These are phyloP conservation scores for Penicillium angulare DNA, from an alignment of 495 filamentous ascomycete species.

Conservation along the genomic window DNA sequence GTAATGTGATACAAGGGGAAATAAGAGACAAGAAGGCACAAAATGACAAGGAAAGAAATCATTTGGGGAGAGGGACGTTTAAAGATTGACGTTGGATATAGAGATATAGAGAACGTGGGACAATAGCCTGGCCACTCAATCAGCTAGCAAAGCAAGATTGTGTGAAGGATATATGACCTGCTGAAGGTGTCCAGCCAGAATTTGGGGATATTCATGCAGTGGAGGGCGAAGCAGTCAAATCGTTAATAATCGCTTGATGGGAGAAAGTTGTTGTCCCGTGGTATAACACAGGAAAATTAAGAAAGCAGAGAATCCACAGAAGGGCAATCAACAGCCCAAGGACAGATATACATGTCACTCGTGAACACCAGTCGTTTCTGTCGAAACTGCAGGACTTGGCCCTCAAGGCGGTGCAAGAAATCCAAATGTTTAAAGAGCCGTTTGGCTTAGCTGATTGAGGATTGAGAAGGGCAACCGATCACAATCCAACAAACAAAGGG, in stretches of 20 bases:
- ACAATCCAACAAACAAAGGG: constrained; percentile 30
- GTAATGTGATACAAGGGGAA: too few relatives aligned
- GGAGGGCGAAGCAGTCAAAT: too few relatives aligned
- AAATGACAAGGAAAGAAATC: constrained; percentile 19
- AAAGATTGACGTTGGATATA: background rate
- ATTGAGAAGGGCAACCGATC: constrained; percentile 8
- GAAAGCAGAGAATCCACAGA: constrained; percentile 3
- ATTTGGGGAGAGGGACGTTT: background rate
- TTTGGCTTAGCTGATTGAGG: background rate
- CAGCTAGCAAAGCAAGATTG: background rate
- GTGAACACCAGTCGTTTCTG: constrained; percentile 35
- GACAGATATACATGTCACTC: constrained; percentile 40
- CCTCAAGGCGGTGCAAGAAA: constrained; percentile 12
- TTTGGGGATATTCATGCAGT: constrained; percentile 10
- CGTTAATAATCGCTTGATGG: too few relatives aligned
- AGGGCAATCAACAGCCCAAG: constrained; percentile 19
- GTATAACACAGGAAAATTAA: background rate
- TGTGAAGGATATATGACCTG: too few relatives aligned
- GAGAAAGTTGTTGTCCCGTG: background rate
- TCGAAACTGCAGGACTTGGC: constrained; percentile 3
- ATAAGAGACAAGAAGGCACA: too few relatives aligned
- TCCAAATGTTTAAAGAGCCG: too few relatives aligned
- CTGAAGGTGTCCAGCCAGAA: too few relatives aligned
- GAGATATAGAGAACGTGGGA: constrained; percentile 8
- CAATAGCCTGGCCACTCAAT: constrained; percentile 3